A percentile compares a stretch with the other conserved stretches of the same genome.
These are phyloP conservation scores for Tuber magnatum DNA, from an alignment of 495 filamentous ascomycete genomes.

Conservation along the genomic window DNA sequence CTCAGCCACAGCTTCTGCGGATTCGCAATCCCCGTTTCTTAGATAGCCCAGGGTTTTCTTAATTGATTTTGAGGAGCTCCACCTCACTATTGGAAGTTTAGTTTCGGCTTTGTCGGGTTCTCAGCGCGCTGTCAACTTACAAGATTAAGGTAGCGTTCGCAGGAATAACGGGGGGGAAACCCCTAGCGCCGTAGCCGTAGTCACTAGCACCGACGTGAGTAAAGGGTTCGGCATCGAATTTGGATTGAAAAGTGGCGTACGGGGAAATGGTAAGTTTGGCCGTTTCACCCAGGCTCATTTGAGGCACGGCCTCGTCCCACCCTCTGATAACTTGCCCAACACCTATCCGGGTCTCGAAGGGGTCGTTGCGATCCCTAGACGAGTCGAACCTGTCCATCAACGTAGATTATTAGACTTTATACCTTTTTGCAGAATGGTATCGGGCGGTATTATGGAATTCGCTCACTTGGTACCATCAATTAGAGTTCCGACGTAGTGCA, in stretches of 20 bases:
- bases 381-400: slow-evolving; percentile 54
- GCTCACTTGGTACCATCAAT: slow-evolving; percentile 42
- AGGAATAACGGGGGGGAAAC: slow-evolving; percentile 46
- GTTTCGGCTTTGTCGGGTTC: not conserved
- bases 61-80: slow-evolving; percentile 44
- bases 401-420: not conserved
- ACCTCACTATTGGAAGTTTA: slow-evolving; percentile 39
- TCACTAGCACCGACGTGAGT: slow-evolving; percentile 46
- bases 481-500: slow-evolving; percentile 61
- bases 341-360: slow-evolving; percentile 55
- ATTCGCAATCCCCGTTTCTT: not conserved
- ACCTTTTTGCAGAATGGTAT: not conserved
- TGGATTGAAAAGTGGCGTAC: slow-evolving; percentile 12
- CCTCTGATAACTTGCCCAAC: slow-evolving; percentile 58
- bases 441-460: not conserved
- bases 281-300: slow-evolving; percentile 61
- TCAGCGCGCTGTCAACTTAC: slow-evolving; percentile 36
- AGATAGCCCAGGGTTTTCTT: not conserved
- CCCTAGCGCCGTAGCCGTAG: slow-evolving; percentile 54
- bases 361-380: slow-evolving; percentile 48
- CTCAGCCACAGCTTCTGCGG: not conserved
- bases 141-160: slow-evolving; percentile 44
- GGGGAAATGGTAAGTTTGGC: slow-evolving; percentile 50
- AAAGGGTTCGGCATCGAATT: slow-evolving; percentile 13
- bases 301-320: slow-evolving; percentile 61